Evolutionary conservation across 2,329 filamentous ascomycete species (phyloP).

Genomic region (Mycosphaerella arachidis): DNA sequence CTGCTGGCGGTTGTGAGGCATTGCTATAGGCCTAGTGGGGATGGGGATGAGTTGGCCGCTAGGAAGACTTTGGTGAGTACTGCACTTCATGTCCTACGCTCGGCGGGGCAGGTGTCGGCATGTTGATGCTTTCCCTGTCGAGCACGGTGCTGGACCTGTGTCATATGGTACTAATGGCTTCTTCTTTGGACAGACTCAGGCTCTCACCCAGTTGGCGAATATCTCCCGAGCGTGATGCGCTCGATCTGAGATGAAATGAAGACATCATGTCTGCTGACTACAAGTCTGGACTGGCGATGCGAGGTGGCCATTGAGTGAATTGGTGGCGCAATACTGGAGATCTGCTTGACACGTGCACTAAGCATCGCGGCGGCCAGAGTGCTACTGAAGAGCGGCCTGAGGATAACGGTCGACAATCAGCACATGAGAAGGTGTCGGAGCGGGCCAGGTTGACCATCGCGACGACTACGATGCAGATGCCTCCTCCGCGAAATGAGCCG

Average conservation of each 20-base stretch:
- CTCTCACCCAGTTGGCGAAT: constrained; percentile 16
- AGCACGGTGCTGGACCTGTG: not conserved
- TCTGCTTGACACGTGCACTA: not conserved
- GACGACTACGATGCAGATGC: too few relatives aligned
- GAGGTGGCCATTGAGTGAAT: not conserved
- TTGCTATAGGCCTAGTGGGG: constrained; percentile 41
- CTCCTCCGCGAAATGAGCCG: not conserved
- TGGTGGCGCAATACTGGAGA: not conserved
- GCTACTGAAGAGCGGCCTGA: too few relatives aligned
- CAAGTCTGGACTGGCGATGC: not conserved
- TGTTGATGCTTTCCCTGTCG: not conserved
- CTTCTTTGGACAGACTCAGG: constrained; percentile 7
- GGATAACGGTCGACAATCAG: too few relatives aligned
- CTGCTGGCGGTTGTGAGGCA: constrained; percentile 40
- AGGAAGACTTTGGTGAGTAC: constrained; percentile 34
- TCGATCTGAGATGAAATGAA: not conserved
- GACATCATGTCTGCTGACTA: not conserved
- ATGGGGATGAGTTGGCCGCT: constrained; percentile 40
- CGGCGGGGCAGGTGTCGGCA: not conserved
- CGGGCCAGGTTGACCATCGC: too few relatives aligned
- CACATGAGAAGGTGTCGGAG: too few relatives aligned
- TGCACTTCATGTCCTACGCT: too few relatives aligned
- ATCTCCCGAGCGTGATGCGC: constrained; percentile 2
- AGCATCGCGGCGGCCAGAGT: not conserved
- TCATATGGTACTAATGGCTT: not conserved